These are phyloP conservation scores for Eucalyptus cloeziana DNA, from an alignment of 345 rosid genomes.

Conservation along the genomic window DNA sequence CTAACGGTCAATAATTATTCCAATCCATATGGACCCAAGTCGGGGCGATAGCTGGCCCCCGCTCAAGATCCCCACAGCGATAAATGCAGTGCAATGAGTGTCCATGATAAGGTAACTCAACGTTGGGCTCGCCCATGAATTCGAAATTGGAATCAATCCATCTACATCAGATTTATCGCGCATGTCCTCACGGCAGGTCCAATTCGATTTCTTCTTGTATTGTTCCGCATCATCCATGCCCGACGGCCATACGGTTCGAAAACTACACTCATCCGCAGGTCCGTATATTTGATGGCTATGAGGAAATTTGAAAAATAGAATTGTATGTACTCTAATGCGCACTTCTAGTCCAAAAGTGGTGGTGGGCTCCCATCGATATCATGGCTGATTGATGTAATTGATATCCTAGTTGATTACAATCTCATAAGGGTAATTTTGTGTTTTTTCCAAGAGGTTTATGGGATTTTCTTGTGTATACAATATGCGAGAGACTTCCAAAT, in stretches of 20 bases:
- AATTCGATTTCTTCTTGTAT: neutral
- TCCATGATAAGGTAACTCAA: neutral
- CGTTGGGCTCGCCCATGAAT: neutral
- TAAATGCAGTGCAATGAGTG: neutral
- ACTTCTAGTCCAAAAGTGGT: no score
- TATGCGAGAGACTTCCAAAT: neutral
- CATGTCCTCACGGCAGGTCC: neutral
- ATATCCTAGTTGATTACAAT: neutral
- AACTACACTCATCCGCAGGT: no score
- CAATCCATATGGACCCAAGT: fast-evolving
- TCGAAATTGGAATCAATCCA: neutral
- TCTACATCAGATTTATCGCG: neutral
- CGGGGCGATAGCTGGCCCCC: fast-evolving
- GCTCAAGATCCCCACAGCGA: neutral
- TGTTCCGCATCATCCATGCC: neutral
- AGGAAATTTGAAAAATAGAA: no score
- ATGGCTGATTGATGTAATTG: neutral
- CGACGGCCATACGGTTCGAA: no score
- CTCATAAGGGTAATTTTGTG: neutral
- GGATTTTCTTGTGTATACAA: neutral
- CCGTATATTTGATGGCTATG: no score
- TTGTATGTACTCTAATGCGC: no score
- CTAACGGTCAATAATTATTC: no score
- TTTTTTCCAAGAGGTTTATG: neutral
- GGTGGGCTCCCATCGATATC: no score